Conservation (phyloP, 441 rosid genomes). For the Brassica hybrid region DNA sequence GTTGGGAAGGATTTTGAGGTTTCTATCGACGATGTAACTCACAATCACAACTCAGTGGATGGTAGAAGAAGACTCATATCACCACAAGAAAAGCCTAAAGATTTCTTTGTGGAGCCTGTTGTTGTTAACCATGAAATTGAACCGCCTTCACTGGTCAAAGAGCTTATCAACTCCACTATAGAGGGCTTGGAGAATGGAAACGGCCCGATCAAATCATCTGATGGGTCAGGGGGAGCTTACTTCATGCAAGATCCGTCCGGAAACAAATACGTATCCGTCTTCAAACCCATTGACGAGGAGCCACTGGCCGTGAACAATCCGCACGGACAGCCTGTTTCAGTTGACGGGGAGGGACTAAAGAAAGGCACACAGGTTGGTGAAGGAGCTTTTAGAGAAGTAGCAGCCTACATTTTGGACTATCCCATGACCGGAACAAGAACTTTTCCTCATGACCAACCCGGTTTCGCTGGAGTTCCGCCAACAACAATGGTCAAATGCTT, state of each 20-base stretch:
- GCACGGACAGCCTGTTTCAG: constrained; percentile 55
- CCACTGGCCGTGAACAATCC: constrained; percentile 84
- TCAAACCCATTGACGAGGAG: constrained; percentile 84
- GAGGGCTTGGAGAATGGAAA: constrained; percentile 65
- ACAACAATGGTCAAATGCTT: constrained; percentile 75
- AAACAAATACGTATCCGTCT: constrained; percentile 60
- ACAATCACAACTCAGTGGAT: constrained; percentile 31
- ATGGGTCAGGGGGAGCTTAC: constrained; percentile 86
- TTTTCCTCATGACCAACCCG: constrained; percentile 48
- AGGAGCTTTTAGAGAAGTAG: constrained; percentile 83
- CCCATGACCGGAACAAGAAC: constrained; percentile 51
- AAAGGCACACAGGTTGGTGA: constrained; percentile 76
- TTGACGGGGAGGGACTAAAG: constrained; percentile 77
- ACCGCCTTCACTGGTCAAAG: constrained; percentile 51
- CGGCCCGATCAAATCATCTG: constrained; percentile 63
- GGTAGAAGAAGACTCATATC: constrained; percentile 36
- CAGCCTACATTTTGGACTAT: constrained; percentile 73
- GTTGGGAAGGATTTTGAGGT: constrained; percentile 59
- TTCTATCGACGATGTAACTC: constrained; percentile 49
- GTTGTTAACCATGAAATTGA: constrained; percentile 48
- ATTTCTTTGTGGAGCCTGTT: constrained; percentile 61
- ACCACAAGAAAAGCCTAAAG: constrained; percentile 40
- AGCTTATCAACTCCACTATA: constrained; percentile 58
- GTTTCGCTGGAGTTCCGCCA: constrained; percentile 79
- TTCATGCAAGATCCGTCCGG: constrained; percentile 75